Base-by-base conservation (phyloP, 2,329 filamentous ascomycete genomes). In the Curvularia verruculosa region DNA sequence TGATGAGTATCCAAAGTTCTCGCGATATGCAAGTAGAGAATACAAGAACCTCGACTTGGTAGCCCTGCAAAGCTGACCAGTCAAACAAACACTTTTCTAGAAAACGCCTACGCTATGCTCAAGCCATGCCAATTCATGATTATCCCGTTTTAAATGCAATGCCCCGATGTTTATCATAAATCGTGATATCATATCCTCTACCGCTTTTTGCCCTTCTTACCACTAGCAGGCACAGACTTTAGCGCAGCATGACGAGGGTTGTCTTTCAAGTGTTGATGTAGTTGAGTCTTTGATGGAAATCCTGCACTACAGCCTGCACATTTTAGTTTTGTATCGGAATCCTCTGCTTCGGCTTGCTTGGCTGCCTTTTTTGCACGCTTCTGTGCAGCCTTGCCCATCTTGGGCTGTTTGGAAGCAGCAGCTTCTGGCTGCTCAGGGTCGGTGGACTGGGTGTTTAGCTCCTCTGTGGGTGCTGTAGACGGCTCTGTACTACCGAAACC, bases 271-370 rank as follows among this genome's bases (percentile, higher is more conserved):
- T 96, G 92, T 50, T 84, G 80, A 72, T 94, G 94, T 18, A 96
- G 77, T 63, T 86, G 87, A 5, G 85, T 89, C 64, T 87, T 88
- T 1, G 89, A 91, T 0, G 84, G 86, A 78, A 98, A 99, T 0
- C 79, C 83, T 64, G 90, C 91, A 64, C 87, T 84, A 76, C 95
- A 98, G 4, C 87, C 85, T 2, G 89, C 84, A 72, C 95, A 98
- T 67, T 88, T 88, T 51, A 91, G 84, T 28, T 86, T 79, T 63
- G 62, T 21, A 1, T 72, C 73, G 2, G 59, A 13, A 5, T 60
- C 52, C 5, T 73, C 68, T 4, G 63, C 62, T 1, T 69, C 70
- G 3, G 75, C 71, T 36, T 76, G 71, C 47, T 80, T 77, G 1
- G 79, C 80, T 1, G 80, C 80, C 37, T 73, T 73, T 62, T 81